Evolutionary conservation across 2,329 filamentous ascomycete genomes (phyloP).

Genomic region (Ophiostoma sp.): DNA sequence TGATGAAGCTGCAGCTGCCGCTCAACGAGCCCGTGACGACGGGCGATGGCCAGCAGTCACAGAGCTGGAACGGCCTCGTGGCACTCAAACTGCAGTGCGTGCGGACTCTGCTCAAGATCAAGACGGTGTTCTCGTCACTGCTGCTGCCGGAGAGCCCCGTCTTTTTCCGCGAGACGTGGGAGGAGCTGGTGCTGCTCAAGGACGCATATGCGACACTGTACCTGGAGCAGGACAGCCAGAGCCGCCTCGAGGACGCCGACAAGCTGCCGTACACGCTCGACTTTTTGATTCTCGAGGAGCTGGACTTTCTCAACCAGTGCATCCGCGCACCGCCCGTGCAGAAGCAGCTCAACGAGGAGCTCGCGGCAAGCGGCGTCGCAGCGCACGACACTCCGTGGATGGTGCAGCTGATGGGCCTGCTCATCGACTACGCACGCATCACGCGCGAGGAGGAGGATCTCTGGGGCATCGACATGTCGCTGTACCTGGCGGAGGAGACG

Average conservation of each 20-base stretch:
- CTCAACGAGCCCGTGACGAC: conserved; percentile 47
- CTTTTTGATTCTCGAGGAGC: conserved; percentile 85
- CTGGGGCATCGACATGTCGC: conserved; percentile 94
- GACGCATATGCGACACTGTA: conserved; percentile 74
- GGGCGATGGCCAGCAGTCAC: conserved; percentile 49
- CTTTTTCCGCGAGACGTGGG: conserved; percentile 84
- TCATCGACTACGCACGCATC: conserved; percentile 81
- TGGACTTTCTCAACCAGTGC: conserved; percentile 91
- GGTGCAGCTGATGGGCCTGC: conserved; percentile 77
- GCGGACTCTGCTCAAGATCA: conserved; percentile 86
- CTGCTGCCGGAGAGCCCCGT: conserved; percentile 75
- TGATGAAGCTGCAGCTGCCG: conserved; percentile 70
- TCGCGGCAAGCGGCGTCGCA: conserved; percentile 49
- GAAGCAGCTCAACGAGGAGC: conserved; percentile 76
- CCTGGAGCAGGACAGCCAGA: conserved; percentile 78
- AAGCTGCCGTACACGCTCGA: conserved; percentile 91
- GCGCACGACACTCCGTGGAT: conserved; percentile 71
- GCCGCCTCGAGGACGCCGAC: conserved; percentile 82
- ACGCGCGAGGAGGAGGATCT: conserved; percentile 87
- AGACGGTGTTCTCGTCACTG: conserved; percentile 73
- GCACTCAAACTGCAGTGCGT: conserved; percentile 90
- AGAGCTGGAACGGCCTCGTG: conserved; percentile 73
- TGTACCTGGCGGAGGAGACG: conserved; percentile 92
- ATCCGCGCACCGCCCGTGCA: conserved; percentile 83
- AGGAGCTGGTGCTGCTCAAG: conserved; percentile 72